A percentile compares a stretch with the other conserved stretches of the same genome.
phyloP scores from a whole-genome alignment of 805 yeast genomes.

The Isabelozyma heimii region DNA sequence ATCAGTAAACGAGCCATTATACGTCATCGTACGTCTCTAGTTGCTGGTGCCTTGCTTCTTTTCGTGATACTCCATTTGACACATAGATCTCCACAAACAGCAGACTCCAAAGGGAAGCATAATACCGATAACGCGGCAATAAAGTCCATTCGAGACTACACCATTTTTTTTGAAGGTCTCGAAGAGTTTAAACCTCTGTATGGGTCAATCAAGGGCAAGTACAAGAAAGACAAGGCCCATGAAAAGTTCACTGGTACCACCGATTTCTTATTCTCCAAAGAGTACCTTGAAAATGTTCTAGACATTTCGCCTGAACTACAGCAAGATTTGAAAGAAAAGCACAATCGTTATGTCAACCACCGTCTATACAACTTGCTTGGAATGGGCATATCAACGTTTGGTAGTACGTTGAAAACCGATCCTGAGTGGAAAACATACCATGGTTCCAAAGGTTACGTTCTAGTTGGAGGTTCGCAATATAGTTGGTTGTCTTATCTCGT shows the following conservation, averaged over 20 bases:
- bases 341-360: constrained; percentile 27
- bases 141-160: constrained; percentile 15
- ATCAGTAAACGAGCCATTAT: background rate
- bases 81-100: background rate
- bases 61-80: background rate
- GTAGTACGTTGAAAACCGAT: constrained; percentile 25
- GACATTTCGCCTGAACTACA: constrained; percentile 35
- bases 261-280: constrained; percentile 43
- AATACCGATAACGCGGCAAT: background rate
- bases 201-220: constrained; percentile 40
- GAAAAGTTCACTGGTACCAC: constrained; percentile 41
- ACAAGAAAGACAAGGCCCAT: constrained; percentile 40
- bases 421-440: constrained; percentile 39
- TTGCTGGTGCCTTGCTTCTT: background rate
- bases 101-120: background rate
- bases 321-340: constrained; percentile 34
- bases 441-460: constrained; percentile 39
- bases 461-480: constrained; percentile 53
- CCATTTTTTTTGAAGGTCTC: constrained; percentile 30
- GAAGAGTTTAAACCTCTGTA: constrained; percentile 34
- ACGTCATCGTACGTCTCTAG: background rate
- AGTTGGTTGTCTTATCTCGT: constrained; percentile 51
- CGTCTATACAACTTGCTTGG: constrained; percentile 1
- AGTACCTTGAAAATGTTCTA: constrained; percentile 43
- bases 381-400: constrained; percentile 29